Evolutionary conservation across 1,139 yeast species (phyloP).

Genomic region (Wickerhamiella infanticola): DNA sequence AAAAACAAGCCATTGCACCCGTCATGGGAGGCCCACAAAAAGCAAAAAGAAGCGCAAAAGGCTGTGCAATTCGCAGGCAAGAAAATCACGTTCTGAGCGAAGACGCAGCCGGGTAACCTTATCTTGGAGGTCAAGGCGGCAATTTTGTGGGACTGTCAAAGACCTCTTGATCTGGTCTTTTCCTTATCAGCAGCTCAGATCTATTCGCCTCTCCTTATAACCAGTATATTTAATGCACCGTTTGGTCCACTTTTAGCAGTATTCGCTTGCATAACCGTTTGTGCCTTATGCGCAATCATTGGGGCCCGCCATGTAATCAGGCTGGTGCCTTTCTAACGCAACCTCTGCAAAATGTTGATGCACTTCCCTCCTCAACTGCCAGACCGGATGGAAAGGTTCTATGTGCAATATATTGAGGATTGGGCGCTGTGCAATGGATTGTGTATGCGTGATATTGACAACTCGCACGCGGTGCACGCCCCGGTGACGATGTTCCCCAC

Average conservation of each 20-base stretch:
- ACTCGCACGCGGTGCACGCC: slow-evolving; percentile 42
- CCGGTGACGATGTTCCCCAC: slow-evolving; percentile 88
- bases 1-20: slow-evolving; percentile 55
- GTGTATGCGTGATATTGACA: slow-evolving; percentile 41
- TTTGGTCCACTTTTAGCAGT: no score
- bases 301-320: no score
- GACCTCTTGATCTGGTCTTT: no score
- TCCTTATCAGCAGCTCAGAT: no score
- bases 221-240: no score
- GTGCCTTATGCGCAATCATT: no score
- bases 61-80: slow-evolving; percentile 67
- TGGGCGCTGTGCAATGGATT: slow-evolving; percentile 73
- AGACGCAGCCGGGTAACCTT: no score
- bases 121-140: no score
- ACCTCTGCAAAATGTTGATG: slow-evolving; percentile 11
- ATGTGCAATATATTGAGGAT: slow-evolving; percentile 32
- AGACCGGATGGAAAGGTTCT: slow-evolving; percentile 13
- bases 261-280: no score
- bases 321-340: no score
- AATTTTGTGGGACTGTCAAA: no score
- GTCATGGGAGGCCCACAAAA: slow-evolving; percentile 89
- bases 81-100: slow-evolving; percentile 44
- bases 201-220: no score
- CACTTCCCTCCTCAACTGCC: slow-evolving; percentile 16
- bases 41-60: slow-evolving; percentile 29